These are phyloP conservation scores for Trametes polyzona DNA, from an alignment of 1,284 basidiomycete species.

Conservation along the genomic window DNA sequence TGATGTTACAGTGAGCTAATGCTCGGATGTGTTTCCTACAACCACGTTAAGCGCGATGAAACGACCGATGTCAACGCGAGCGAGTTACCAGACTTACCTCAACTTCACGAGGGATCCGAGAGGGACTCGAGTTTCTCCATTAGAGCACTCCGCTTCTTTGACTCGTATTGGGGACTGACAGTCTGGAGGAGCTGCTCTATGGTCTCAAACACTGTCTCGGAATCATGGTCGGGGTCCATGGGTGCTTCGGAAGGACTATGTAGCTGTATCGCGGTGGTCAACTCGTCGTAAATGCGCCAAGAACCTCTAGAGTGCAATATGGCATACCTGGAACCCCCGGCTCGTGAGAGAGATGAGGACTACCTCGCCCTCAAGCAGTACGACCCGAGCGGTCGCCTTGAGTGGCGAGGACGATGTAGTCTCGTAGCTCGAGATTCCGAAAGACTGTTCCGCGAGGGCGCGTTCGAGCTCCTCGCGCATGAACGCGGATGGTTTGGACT, in stretches of 20 bases:
- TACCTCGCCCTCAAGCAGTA: conserved; percentile 55
- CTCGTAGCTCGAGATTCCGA: conserved; percentile 54
- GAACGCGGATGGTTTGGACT: conserved; percentile 40
- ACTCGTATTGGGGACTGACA: conserved; percentile 51
- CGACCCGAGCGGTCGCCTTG: conserved; percentile 57
- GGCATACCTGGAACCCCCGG: conserved; percentile 30
- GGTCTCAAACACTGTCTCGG: conserved; percentile 49
- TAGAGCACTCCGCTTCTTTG: conserved; percentile 49
- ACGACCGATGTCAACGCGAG: not conserved
- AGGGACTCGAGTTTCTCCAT: conserved; percentile 52
- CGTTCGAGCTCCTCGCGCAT: conserved; percentile 55
- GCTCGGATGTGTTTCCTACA: no score
- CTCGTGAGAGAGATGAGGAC: conserved; percentile 53
- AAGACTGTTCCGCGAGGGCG: conserved; percentile 61
- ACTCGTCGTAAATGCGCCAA: no score
- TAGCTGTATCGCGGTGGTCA: conserved; percentile 12
- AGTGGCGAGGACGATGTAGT: conserved; percentile 42
- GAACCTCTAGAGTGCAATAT: not conserved
- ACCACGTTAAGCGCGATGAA: no score
- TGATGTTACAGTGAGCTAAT: no score
- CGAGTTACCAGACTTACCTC: not conserved
- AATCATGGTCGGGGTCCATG: conserved; percentile 18
- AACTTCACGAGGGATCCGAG: conserved; percentile 1
- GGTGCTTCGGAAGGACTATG: conserved; percentile 19
- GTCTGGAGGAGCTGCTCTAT: conserved; percentile 59